Evolutionary conservation across 805 yeast species (phyloP), one percentile per base, ranked within the genome.

Genomic region (Starmerella floricola): DNA sequence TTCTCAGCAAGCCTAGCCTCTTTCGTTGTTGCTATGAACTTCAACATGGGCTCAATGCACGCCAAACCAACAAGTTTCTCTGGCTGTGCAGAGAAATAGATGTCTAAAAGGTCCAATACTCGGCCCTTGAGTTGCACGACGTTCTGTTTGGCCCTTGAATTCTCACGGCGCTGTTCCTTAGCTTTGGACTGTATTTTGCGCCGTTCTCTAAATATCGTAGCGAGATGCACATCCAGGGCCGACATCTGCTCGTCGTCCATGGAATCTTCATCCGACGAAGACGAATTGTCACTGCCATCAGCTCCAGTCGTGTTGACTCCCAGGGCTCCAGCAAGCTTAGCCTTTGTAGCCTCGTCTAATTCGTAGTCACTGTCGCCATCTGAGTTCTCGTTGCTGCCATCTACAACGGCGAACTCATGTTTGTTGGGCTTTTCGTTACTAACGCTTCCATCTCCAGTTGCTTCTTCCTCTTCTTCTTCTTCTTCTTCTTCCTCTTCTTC

Each of bases 211-310:
- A 88, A 88, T 42, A 88, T 88, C 41, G 71, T 71, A 0, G 95
- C 74, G 24, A 88, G 65, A 47, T 85, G 91, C 18, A 71, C 81
- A 57, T 88, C 97, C 53, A 88, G 72, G 17, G 87, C 93, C 78
- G 86, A 76, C 97, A 88, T 88, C 58, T 86, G 86, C 54, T 87
- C 95, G 60, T 87, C 96, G 46, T 87, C 94, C 93, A 86, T 83
- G 0, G 88, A 77, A 51, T 82, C 94, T 39, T 78, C 82, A 20
- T 34, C 40, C 5, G 36, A 20, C 8, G 21, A 16, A 12, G 73
- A 78, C 16, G 66, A 73, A 31, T 62, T 62, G 10, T 64, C 66
- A 15, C 12, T 41, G 28, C 6, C 44, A 30, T 31, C 38, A 13
- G 19, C 36, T 12, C 21, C 38, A 6, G 16, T 26, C 18, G 34